Percentiles rank a stretch among this genome's conserved stretches.
Evolutionary conservation across 192 early-diverging fungal genomes (phyloP).

Genomic region (Oehlia diaphana): DNA sequence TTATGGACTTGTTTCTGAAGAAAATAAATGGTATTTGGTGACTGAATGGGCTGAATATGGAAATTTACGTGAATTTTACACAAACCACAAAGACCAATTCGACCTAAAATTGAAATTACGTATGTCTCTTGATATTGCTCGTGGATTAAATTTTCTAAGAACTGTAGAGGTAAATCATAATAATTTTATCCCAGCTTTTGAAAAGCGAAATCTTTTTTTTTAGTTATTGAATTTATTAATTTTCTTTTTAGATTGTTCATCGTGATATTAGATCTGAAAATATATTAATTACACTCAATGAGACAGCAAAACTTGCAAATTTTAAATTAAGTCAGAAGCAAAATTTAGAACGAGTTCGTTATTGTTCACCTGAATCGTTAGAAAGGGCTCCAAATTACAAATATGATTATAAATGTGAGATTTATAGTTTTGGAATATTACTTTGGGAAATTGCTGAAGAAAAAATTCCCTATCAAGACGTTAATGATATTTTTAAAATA

Average conservation of each 20-base stretch:
- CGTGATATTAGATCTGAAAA: background rate
- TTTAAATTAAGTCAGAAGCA: no score
- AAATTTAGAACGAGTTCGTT: no score
- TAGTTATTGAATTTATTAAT: background rate
- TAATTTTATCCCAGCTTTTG: rapidly evolving
- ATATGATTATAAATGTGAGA: no score
- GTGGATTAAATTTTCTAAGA: constrained; percentile 15
- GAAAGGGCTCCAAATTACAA: no score
- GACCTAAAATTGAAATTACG: background rate
- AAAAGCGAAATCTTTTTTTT: no score
- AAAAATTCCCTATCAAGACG: background rate
- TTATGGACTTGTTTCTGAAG: background rate
- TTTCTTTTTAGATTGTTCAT: background rate
- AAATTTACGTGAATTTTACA: background rate
- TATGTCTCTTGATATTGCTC: constrained; percentile 18
- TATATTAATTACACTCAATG: background rate
- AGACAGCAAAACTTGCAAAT: no score
- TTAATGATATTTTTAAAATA: no score
- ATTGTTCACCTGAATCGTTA: no score
- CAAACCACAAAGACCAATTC: background rate
- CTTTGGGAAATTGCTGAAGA: background rate
- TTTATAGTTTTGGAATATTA: no score
- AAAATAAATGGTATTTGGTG: background rate
- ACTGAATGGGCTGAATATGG: constrained; percentile 29
- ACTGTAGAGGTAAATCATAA: no score